Evolutionary conservation across 1,284 basidiomycete genomes (phyloP).

Genomic region (Melampsora americana): DNA sequence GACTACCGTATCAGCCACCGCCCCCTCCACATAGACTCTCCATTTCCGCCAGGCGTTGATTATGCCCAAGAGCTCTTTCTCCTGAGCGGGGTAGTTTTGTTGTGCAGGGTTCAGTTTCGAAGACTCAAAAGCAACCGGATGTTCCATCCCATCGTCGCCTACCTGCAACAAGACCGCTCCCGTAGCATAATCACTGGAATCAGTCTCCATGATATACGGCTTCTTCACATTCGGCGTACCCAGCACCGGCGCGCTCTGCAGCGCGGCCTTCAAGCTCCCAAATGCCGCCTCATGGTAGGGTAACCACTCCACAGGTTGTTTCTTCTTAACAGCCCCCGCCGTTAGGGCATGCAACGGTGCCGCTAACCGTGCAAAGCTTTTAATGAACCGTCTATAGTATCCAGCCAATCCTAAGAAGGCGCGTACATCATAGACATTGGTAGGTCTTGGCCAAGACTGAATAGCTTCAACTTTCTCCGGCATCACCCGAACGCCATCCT

Average conservation of each 20-base stretch:
- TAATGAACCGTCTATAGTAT: slow-evolving; percentile 58
- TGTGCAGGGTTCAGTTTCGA: slow-evolving; percentile 37
- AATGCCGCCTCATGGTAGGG: background rate
- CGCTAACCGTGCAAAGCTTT: slow-evolving; percentile 54
- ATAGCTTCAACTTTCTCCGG: slow-evolving; percentile 56
- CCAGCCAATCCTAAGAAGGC: slow-evolving; percentile 56
- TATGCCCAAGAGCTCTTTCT: slow-evolving; percentile 45
- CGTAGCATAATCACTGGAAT: background rate
- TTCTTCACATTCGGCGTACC: background rate
- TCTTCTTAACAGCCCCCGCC: background rate
- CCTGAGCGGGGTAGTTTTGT: slow-evolving; percentile 44
- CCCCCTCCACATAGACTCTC: slow-evolving; percentile 48
- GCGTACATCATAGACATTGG: slow-evolving; percentile 52
- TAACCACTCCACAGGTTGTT: background rate
- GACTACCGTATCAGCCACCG: slow-evolving; percentile 50
- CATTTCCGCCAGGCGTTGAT: slow-evolving; percentile 44
- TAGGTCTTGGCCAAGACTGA: slow-evolving; percentile 56
- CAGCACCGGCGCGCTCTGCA: background rate
- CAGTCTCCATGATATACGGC: background rate
- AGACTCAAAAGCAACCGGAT: slow-evolving; percentile 43
- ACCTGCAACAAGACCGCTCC: slow-evolving; percentile 41
- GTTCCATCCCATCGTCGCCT: background rate
- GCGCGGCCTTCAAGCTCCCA: background rate
- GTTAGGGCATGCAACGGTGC: slow-evolving; percentile 51
- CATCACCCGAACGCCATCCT: slow-evolving; percentile 56